Evolutionary conservation across 2,329 filamentous ascomycete genomes (phyloP), one percentile per base, ranked within the genome.

Genomic region (Conoideocrella luteorostrata): DNA sequence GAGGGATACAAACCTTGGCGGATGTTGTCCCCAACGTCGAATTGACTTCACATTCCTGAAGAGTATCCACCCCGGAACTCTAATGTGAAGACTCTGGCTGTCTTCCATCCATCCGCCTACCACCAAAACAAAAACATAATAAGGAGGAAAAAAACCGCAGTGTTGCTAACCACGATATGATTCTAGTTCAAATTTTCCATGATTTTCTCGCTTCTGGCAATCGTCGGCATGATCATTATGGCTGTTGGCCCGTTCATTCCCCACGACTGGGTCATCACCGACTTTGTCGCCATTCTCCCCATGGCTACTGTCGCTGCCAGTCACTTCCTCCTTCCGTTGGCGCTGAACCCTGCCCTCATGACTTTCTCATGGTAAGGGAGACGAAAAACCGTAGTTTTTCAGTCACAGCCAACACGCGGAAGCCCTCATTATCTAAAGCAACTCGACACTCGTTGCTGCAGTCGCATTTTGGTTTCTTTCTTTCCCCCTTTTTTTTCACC

Each of bases 291-390:
- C 35, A 87, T 89, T 51, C 67, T 88, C 39, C 86, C 86, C 42
- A 82, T 90, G 78, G 76, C 80, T 1, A 84, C 81, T 0, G 78
- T 88, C n/a, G 70, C 80, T 1, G 72, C 69, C 2, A 84, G 78
- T 45, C 85, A 89, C 63, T 72, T 88, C 45, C 65, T 89, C 39
- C 62, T 89, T 49, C 86, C 86, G 1, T 71, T 89, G 46, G 84
- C 78, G 4, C 67, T 90, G 39, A 89, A 89, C 62, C 85, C 84
- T n/a, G 84, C 83, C 17, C 68, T 88, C 54, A 88, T 88, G 83
- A 85, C 81, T 0, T 88, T 88, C 62, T 85, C 82, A 9, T 88
- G 82, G 79, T 88, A 77, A 59, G 49, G 23, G 29, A n/a, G n/a
- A n/a, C n/a, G n/a, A n/a, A n/a, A n/a, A n/a, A n/a, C n/a, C n/a